These are phyloP conservation scores for Clohesyomyces aquaticus DNA, from an alignment of 495 filamentous ascomycete genomes.

Conservation along the genomic window DNA sequence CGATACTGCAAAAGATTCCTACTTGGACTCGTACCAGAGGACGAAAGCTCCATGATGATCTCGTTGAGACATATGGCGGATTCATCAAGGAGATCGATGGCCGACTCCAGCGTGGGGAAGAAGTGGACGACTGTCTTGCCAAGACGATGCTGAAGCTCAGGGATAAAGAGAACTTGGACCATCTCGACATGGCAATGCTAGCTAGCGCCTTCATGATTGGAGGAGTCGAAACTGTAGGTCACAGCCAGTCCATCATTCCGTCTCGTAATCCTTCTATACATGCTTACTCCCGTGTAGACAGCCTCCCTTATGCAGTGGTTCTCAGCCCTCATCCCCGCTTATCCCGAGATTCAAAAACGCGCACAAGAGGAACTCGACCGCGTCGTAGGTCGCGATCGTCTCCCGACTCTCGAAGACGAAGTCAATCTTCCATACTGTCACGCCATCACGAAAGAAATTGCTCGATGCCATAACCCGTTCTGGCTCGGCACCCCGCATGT, in stretches of 20 bases:
- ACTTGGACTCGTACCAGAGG: background rate
- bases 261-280: background rate
- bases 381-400: conserved; percentile 38
- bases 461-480: conserved; percentile 9
- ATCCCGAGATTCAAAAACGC: conserved; percentile 43
- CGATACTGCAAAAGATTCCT: conserved; percentile 3
- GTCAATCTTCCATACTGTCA: conserved; percentile 43
- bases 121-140: conserved; percentile 4
- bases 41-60: background rate
- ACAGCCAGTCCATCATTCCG: background rate
- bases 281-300: background rate
- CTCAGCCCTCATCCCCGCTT: conserved; percentile 8
- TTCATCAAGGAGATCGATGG: conserved; percentile 8
- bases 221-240: background rate
- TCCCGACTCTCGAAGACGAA: conserved; percentile 42
- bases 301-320: conserved; percentile 20
- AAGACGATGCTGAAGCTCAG: conserved; percentile 5
- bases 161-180: background rate
- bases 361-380: conserved; percentile 44
- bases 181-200: conserved; percentile 10
- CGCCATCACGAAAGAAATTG: conserved; percentile 40
- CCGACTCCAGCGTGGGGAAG: background rate
- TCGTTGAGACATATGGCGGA: conserved; percentile 11
- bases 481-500: conserved; percentile 7
- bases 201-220: conserved; percentile 13